Base-by-base conservation (phyloP, 441 rosid genomes). In the Populus trichocarpa region DNA sequence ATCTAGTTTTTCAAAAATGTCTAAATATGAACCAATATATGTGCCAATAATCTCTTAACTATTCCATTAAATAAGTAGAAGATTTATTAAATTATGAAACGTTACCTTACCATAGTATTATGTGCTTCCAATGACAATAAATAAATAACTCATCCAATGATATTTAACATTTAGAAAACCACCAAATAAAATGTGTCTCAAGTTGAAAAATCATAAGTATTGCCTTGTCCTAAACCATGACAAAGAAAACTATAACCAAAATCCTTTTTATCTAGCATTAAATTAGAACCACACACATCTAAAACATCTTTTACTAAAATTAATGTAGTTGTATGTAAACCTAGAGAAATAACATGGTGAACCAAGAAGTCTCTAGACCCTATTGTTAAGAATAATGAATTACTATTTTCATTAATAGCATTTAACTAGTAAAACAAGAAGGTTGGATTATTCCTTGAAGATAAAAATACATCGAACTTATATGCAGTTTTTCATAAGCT, bases 291-390 rank as follows among this genome's bases (percentile, higher is more conserved):
- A 10, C 10, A 14, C 0, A 14, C 36, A 66, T 66, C 22, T 66
- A 66, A 66, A 66, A 26, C 36, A 12, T 8, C 3, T 66, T 66
- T 66, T 66, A 66, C 18, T 66, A 66, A 66, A 6, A 13, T 66
- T 2, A 28, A 66, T 66, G 35, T 66, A 18, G n/a, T 66, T 66
- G 4, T 69, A 69, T 38, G 10, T 74, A 75, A 80, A 42, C 72
- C 30, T 53, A 74, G 16, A 68, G 46, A 22, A 73, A 68, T 79
- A 79, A 26, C 23, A 73, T 73, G 69, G 18, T 80, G 18, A 80
- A 75, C 67, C n/a, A 64, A 75, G 61, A 79, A 70, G 75, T 70
- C 71, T 5, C 10, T 6, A 30, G 10, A 4, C 63, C 42, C 26
- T 74, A 23, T 64, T 35, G 25, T 74, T 64, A 74, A 74, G 35